A percentile compares a stretch with the other conserved stretches of the same genome.
Conservation (phyloP, 768 basidiomycete genomes). For the Leccinum boreale region DNA sequence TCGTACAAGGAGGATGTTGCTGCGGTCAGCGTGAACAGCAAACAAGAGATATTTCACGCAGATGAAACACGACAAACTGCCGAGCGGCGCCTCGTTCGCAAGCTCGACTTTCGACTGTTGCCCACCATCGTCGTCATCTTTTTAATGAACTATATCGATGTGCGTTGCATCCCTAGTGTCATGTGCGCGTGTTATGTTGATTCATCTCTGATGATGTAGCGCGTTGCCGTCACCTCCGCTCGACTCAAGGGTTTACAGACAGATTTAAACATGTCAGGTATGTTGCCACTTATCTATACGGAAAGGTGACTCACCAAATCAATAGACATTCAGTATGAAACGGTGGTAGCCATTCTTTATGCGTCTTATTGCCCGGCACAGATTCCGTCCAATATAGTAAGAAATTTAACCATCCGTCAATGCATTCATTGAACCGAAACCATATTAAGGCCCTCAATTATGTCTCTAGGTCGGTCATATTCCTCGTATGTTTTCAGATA, state of each 20-base stretch:
- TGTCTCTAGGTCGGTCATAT: conserved; percentile 43
- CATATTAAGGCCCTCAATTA: conserved; percentile 49
- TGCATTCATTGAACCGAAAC: background rate
- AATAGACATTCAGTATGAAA: conserved; percentile 50
- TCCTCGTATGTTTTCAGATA: background rate
- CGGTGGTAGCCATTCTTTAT: conserved; percentile 50
- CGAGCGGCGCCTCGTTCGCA: conserved; percentile 24
- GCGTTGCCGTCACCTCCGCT: conserved; percentile 38
- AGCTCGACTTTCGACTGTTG: conserved; percentile 28
- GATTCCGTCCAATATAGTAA: conserved; percentile 65
- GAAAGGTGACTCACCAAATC: background rate
- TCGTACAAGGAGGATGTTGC: conserved; percentile 2
- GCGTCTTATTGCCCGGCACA: conserved; percentile 63
- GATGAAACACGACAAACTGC: conserved; percentile 8
- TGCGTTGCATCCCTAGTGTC: background rate
- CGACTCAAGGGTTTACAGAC: conserved; percentile 38
- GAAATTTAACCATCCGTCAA: background rate
- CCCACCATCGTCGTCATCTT: conserved; percentile 26
- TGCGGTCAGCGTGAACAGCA: background rate
- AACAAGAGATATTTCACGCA: background rate
- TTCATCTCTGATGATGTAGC: conserved; percentile 20
- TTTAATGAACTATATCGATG: conserved; percentile 28
- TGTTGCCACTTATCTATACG: background rate
- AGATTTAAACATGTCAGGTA: conserved; percentile 37
- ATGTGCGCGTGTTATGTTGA: background rate